phyloP scores from a whole-genome alignment of 202 grass and related monocot species.

The Bolboschoenoplectus hybrid region DNA sequence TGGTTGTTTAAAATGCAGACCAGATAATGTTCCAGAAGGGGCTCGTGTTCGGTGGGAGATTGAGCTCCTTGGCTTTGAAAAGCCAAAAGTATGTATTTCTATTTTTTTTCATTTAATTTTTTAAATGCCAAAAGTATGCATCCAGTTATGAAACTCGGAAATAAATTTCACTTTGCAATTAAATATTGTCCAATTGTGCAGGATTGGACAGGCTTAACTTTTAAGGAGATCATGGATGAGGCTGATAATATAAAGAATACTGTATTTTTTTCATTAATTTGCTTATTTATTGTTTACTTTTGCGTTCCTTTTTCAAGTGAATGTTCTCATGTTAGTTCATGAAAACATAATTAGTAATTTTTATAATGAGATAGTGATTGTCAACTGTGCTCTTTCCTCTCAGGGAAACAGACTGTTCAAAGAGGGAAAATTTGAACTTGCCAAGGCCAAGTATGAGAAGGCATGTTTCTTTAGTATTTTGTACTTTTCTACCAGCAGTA shows the following conservation, averaged over 20 bases:
- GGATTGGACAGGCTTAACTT: conserved; percentile 96
- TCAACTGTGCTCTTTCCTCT: conserved; percentile 34
- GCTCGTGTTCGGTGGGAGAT: conserved; percentile 91
- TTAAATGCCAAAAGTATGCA: conserved; percentile 17
- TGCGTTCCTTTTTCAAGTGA: conserved; percentile 35
- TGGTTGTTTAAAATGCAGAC: conserved; percentile 54
- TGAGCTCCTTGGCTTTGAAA: conserved; percentile 92
- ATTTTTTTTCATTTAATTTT: conserved; percentile 15
- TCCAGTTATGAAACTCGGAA: conserved; percentile 28
- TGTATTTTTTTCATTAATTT: conserved; percentile 46
- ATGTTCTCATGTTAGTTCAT: conserved; percentile 34
- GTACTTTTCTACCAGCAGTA: conserved; percentile 33
- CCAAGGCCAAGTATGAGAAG: conserved; percentile 97
- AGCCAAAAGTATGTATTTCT: conserved; percentile 63
- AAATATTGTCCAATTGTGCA: conserved; percentile 43
- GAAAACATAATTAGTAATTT: conserved; percentile 21
- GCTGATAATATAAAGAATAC: conserved; percentile 86
- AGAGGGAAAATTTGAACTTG: conserved; percentile 94
- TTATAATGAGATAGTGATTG: conserved; percentile 3
- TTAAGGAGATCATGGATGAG: conserved; percentile 95
- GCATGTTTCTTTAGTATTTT: conserved; percentile 44
- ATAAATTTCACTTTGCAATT: conserved; percentile 22
- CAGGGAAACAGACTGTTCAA: conserved; percentile 98
- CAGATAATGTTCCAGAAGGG: conserved; percentile 89
- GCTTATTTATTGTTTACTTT: conserved; percentile 20